phyloP scores from a whole-genome alignment of 2,329 filamentous ascomycete genomes.

The Hirsutella rhossiliensis region DNA sequence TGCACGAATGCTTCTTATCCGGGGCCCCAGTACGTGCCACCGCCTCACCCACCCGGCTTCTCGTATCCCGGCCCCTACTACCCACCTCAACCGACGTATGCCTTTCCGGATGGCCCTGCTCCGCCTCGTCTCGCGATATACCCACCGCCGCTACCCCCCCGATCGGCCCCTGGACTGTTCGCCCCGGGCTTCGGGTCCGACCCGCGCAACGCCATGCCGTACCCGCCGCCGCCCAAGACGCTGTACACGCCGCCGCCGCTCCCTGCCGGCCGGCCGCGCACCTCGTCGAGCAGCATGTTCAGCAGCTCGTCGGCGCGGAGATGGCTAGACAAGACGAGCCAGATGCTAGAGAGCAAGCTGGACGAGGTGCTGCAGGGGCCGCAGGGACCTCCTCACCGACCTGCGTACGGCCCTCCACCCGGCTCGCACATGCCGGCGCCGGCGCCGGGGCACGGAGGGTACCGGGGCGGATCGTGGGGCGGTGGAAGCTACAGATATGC shows the following conservation, averaged over 20 bases:
- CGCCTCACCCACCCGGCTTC: neutral
- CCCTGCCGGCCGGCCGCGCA: constrained; percentile 4
- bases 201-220: neutral
- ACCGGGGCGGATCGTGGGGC: too few relatives aligned
- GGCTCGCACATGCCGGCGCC: neutral
- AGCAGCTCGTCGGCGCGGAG: constrained; percentile 20
- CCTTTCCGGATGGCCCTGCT: neutral
- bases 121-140: neutral
- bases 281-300: constrained; percentile 13
- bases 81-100: neutral
- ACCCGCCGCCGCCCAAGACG: constrained; percentile 18
- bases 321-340: constrained; percentile 22
- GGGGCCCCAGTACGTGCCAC: neutral
- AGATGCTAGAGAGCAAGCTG: constrained; percentile 20
- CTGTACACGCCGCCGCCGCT: constrained; percentile 10
- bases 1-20: neutral
- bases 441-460: too few relatives aligned
- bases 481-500: too few relatives aligned
- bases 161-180: neutral
- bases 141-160: neutral
- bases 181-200: neutral
- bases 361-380: constrained; percentile 16
- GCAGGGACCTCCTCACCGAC: constrained; percentile 2
- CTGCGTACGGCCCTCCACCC: neutral
- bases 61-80: neutral